A percentile compares a stretch with the other conserved stretches of the same genome.
phyloP scores from a whole-genome alignment of 1,139 yeast genomes.

The Pichia sp. region DNA sequence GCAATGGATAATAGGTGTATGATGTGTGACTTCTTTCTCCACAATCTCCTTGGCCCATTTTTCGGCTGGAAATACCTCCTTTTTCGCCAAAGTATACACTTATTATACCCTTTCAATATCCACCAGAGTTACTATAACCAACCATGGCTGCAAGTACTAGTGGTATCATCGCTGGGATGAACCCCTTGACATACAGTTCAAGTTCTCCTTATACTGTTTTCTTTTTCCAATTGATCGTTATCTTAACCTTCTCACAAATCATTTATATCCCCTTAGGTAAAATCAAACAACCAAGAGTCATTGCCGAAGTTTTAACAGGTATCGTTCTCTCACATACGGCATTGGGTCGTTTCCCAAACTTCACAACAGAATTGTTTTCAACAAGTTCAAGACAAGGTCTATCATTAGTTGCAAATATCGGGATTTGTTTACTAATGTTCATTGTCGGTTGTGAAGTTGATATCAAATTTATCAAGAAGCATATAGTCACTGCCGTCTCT shows the following conservation, averaged over 20 bases:
- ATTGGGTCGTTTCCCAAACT: constrained; percentile 66
- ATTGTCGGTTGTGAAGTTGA: constrained; percentile 81
- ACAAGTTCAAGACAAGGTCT: constrained; percentile 58
- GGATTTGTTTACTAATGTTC: constrained; percentile 70
- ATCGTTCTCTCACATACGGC: constrained; percentile 69
- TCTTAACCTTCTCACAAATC: constrained; percentile 51
- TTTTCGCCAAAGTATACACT: no score
- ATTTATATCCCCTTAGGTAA: constrained; percentile 57
- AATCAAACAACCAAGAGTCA: constrained; percentile 71
- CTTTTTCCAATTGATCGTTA: constrained; percentile 58
- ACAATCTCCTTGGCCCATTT: no score
- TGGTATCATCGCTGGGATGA: constrained; percentile 68
- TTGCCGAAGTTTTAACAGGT: constrained; percentile 77
- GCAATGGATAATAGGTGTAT: no score
- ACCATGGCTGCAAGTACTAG: constrained; percentile 16
- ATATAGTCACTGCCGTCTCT: constrained; percentile 56
- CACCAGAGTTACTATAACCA: no score
- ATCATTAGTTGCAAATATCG: constrained; percentile 67
- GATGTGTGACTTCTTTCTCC: no score
- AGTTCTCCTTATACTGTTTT: constrained; percentile 59
- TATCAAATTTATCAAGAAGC: constrained; percentile 55
- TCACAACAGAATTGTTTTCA: constrained; percentile 65
- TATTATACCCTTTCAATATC: background rate
- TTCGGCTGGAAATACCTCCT: no score
- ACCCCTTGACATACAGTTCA: constrained; percentile 60